These are phyloP conservation scores for Blastocladiella emersonii DNA, from an alignment of 371 early-diverging fungal genomes.

Conservation along the genomic window DNA sequence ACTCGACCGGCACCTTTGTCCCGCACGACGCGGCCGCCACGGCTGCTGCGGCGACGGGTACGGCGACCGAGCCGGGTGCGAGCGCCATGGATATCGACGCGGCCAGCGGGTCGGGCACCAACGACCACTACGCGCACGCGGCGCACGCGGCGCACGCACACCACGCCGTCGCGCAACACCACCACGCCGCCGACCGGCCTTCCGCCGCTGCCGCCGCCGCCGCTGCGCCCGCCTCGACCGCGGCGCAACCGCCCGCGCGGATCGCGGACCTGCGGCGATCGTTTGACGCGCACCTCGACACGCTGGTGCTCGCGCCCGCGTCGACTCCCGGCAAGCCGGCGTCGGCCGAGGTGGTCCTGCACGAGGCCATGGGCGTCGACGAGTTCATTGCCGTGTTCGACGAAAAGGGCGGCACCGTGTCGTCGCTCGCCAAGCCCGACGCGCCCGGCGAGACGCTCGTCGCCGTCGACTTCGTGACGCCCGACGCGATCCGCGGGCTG, in stretches of 20 bases:
- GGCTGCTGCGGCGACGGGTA: no score
- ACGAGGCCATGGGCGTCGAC: neutral
- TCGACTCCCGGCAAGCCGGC: no score
- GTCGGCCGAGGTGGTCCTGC: neutral
- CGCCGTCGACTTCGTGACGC: neutral
- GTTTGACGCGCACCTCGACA: no score
- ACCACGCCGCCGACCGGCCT: neutral
- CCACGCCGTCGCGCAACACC: neutral
- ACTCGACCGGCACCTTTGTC: neutral
- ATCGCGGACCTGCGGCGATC: no score
- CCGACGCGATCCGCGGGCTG: neutral
- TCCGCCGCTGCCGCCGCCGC: neutral
- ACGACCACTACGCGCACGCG: no score
- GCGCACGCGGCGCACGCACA: no score
- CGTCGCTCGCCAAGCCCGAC: neutral
- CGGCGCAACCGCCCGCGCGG: no score
- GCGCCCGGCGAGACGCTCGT: neutral
- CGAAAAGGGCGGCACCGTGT: neutral
- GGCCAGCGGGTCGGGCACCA: no score
- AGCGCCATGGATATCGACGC: no score
- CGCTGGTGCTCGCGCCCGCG: no score
- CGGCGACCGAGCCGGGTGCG: no score
- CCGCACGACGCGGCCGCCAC: no score
- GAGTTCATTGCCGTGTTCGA: constrained; percentile 1
- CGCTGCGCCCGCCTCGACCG: neutral